Evolutionary conservation across 2,329 filamentous ascomycete genomes (phyloP).

Genomic region (Phaeoacremonium minimum): DNA sequence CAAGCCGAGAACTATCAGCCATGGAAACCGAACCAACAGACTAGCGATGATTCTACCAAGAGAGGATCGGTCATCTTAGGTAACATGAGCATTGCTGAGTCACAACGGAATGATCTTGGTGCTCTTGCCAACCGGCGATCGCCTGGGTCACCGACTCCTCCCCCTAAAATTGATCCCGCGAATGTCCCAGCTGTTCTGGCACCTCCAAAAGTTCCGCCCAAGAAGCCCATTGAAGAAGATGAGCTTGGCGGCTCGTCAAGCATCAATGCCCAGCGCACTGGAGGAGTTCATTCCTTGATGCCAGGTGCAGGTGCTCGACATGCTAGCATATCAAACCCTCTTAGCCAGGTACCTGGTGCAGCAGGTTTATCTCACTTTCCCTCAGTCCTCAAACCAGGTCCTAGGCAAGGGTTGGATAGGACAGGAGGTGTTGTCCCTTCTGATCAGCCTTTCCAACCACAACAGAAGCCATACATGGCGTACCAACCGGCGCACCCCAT

Average conservation of each 20-base stretch:
- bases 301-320: neutral
- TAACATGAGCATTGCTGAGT: conserved; percentile 7
- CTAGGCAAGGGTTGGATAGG: neutral
- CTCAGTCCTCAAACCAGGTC: conserved; percentile 7
- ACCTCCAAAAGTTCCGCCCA: conserved; percentile 15
- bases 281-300: conserved; percentile 5
- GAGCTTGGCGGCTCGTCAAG: neutral
- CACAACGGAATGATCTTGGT: conserved; percentile 4
- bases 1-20: conserved; percentile 11
- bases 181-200: conserved; percentile 17
- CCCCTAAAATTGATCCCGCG: conserved; percentile 11
- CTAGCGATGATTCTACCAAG: conserved; percentile 1
- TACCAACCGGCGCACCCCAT: neutral
- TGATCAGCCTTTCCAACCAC: neutral
- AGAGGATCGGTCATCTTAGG: conserved; percentile 4
- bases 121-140: conserved; percentile 10
- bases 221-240: conserved; percentile 6
- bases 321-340: neutral
- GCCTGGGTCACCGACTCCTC: conserved; percentile 10
- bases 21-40: conserved; percentile 8
- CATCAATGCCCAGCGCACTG: conserved; percentile 1
- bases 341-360: neutral
- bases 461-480: neutral
- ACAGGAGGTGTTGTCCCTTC: neutral
- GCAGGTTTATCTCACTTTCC: conserved; percentile 1